A percentile compares a stretch with the other conserved stretches of the same genome.
These are phyloP conservation scores for Malus hybrid DNA, from an alignment of 331 rosid species.

Conservation along the genomic window DNA sequence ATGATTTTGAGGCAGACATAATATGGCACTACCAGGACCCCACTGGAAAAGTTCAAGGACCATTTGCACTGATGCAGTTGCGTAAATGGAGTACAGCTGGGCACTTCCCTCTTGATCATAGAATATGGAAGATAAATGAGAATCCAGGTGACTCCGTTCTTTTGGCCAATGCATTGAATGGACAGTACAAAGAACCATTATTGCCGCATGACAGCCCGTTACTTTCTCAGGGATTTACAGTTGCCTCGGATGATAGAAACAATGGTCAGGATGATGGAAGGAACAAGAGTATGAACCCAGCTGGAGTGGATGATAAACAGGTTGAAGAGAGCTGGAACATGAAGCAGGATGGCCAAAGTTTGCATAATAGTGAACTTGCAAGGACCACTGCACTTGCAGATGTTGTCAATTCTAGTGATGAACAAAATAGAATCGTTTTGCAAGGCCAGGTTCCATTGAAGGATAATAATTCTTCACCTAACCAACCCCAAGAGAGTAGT, in stretches of 20 bases:
- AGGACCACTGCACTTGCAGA: slow-evolving; percentile 37
- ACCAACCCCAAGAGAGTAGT: slow-evolving; percentile 27
- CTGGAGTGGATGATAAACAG: slow-evolving; percentile 17
- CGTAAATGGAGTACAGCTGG: slow-evolving; percentile 64
- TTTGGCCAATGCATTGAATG: slow-evolving; percentile 53
- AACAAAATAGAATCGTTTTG: slow-evolving; percentile 28
- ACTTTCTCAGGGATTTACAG: slow-evolving; percentile 33
- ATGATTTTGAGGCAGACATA: slow-evolving; percentile 40
- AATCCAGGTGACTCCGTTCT: slow-evolving; percentile 44
- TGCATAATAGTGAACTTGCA: slow-evolving; percentile 34
- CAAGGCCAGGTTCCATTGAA: slow-evolving; percentile 34
- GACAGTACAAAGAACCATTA: slow-evolving; percentile 34
- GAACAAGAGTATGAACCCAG: slow-evolving; percentile 22
- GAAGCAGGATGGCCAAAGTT: slow-evolving; percentile 28
- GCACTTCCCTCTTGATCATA: slow-evolving; percentile 61
- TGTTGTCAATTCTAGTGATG: slow-evolving; percentile 36
- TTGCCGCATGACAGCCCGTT: slow-evolving; percentile 24
- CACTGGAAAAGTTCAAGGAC: slow-evolving; percentile 83
- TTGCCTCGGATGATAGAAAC: slow-evolving; percentile 25
- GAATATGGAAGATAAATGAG: slow-evolving; percentile 74
- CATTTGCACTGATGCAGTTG: slow-evolving; percentile 60
- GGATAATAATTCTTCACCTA: slow-evolving; percentile 23
- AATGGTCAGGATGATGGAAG: slow-evolving; percentile 18
- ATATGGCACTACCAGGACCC: slow-evolving; percentile 92
- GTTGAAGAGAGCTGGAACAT: slow-evolving; percentile 24